These are phyloP conservation scores for Fusarium veterinarium DNA, from an alignment of 2,329 filamentous ascomycete genomes.

Conservation along the genomic window DNA sequence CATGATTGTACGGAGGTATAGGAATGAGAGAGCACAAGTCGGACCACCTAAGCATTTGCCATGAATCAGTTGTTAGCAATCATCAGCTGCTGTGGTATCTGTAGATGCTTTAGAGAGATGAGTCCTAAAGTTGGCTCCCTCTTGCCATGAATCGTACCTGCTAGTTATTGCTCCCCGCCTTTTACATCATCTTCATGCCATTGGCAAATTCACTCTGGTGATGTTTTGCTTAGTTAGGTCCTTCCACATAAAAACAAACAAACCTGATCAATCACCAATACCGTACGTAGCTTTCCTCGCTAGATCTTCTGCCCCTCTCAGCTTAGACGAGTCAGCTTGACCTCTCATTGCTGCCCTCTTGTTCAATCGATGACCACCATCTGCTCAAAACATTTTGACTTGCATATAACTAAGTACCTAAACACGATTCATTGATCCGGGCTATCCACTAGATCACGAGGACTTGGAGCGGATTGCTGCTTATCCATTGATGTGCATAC, in stretches of 20 bases:
- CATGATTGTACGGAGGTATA: background rate
- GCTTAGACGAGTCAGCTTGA: slow-evolving; percentile 26
- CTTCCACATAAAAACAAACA: slow-evolving; percentile 27
- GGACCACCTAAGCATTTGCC: background rate
- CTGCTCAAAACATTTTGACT: slow-evolving; percentile 15
- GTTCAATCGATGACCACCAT: slow-evolving; percentile 35
- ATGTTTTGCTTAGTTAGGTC: background rate
- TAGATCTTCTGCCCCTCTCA: slow-evolving; percentile 14
- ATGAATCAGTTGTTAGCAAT: background rate
- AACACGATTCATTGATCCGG: slow-evolving; percentile 17
- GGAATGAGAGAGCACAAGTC: background rate
- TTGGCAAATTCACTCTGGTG: slow-evolving; percentile 25
- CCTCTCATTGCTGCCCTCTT: slow-evolving; percentile 1
- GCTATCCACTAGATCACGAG: slow-evolving; percentile 12
- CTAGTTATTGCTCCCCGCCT: slow-evolving; percentile 17
- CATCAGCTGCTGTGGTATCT: background rate
- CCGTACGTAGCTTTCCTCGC: slow-evolving; percentile 16
- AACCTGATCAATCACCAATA: slow-evolving; percentile 5
- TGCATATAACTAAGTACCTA: background rate
- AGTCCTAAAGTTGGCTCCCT: slow-evolving; percentile 12
- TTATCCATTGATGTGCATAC: background rate
- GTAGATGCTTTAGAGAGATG: background rate
- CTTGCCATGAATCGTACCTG: slow-evolving; percentile 26
- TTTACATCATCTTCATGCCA: slow-evolving; percentile 38
- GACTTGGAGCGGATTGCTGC: background rate